Percentiles rank a stretch among this genome's conserved stretches.
Evolutionary conservation across 2,329 filamentous ascomycete species (phyloP).

Genomic region (Talaromyces marneffei): DNA sequence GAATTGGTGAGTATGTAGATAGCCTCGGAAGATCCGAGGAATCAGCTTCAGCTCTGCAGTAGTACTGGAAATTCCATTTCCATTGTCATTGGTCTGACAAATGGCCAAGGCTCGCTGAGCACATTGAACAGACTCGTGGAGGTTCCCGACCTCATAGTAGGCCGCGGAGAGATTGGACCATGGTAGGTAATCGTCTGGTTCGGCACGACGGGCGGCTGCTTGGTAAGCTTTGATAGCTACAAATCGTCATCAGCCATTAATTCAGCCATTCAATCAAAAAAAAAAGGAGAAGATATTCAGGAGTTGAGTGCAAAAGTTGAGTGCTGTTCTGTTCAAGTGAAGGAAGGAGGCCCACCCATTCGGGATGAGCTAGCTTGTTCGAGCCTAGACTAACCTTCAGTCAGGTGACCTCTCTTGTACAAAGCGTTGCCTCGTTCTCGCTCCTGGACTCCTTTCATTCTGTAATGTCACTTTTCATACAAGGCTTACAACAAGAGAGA

Average conservation of each 20-base stretch:
- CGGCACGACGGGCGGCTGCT: conserved; percentile 9
- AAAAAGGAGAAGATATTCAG: not conserved
- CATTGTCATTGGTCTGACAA: not conserved
- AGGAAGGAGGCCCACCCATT: not conserved
- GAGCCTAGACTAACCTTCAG: conserved; percentile 10
- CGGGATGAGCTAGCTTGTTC: conserved; percentile 1
- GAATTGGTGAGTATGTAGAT: conserved; percentile 10
- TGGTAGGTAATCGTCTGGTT: conserved; percentile 12
- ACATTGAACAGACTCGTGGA: conserved; percentile 2
- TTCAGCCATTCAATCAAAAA: not conserved
- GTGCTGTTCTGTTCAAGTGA: not conserved
- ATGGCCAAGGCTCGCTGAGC: conserved; percentile 10
- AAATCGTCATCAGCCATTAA: not conserved
- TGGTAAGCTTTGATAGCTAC: conserved; percentile 16
- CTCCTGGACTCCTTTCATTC: conserved; percentile 6
- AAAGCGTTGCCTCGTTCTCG: conserved; percentile 14
- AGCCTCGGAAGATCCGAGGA: conserved; percentile 8
- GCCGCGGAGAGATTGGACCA: conserved; percentile 16
- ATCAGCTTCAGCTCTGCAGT: conserved; percentile 9
- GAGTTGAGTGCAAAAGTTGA: not conserved
- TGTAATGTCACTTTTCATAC: not conserved
- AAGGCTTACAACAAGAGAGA: not conserved
- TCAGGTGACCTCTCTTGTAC: conserved; percentile 14
- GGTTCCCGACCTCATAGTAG: conserved; percentile 13
- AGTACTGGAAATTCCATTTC: not conserved